These are phyloP conservation scores for Aspergillus nanangensis DNA, from an alignment of 495 filamentous ascomycete species.

Conservation along the genomic window DNA sequence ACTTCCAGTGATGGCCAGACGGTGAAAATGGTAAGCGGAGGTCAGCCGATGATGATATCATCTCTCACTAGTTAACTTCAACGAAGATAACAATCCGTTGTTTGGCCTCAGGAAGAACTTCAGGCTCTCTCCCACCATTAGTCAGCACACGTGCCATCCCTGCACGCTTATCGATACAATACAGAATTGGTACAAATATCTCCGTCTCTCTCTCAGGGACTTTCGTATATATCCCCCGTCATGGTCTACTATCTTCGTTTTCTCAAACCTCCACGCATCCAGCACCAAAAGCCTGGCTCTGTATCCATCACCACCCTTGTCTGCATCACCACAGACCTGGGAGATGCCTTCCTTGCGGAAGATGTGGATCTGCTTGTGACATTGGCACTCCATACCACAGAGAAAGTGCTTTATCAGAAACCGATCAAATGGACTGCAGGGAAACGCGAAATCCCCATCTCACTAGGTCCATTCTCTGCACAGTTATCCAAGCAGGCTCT, in stretches of 20 bases:
- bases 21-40: not conserved
- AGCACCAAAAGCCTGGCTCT: slow-evolving; percentile 32
- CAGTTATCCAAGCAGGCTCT: slow-evolving; percentile 21
- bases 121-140: too few species aligned
- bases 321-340: slow-evolving; percentile 86
- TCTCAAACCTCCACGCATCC: slow-evolving; percentile 57
- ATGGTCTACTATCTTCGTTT: slow-evolving; percentile 74
- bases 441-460: slow-evolving; percentile 45
- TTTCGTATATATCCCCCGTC: not conserved
- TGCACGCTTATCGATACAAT: too few species aligned
- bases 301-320: slow-evolving; percentile 50
- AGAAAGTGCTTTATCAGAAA: slow-evolving; percentile 40
- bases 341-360: slow-evolving; percentile 75
- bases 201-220: too few species aligned
- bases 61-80: not conserved
- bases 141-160: too few species aligned
- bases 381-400: slow-evolving; percentile 28
- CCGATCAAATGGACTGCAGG: slow-evolving; percentile 48
- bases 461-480: slow-evolving; percentile 28
- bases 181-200: too few species aligned
- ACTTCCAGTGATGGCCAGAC: not conserved
- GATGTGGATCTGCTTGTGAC: slow-evolving; percentile 52
- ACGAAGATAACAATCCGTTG: not conserved
- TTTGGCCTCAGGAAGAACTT: slow-evolving; percentile 12
- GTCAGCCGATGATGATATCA: not conserved